Conservation (phyloP, 2,329 filamentous ascomycete species). For the Aspergillus arachidicola region DNA sequence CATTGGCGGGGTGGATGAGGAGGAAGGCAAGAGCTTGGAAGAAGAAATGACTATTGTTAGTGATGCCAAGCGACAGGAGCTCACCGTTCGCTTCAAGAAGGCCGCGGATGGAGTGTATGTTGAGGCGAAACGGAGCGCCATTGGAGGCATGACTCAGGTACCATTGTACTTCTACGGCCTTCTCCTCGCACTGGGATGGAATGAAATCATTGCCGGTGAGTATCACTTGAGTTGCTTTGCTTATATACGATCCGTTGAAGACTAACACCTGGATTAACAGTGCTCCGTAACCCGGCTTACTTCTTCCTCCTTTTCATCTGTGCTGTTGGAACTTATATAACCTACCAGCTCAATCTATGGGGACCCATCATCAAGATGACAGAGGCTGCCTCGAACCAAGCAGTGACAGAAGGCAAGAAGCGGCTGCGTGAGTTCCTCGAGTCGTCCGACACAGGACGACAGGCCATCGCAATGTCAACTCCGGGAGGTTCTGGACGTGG, state of each 20-base stretch:
- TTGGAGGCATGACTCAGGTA: slow-evolving; percentile 91
- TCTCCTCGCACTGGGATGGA: slow-evolving; percentile 93
- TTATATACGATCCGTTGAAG: background rate
- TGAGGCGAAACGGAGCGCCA: slow-evolving; percentile 94
- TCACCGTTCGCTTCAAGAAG: slow-evolving; percentile 96
- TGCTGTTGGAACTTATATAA: slow-evolving; percentile 78
- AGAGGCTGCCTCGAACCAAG: slow-evolving; percentile 84
- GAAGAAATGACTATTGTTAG: slow-evolving; percentile 96
- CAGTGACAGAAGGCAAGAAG: slow-evolving; percentile 87
- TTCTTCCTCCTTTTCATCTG: slow-evolving; percentile 84
- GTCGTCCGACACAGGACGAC: slow-evolving; percentile 78
- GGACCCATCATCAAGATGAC: slow-evolving; percentile 95
- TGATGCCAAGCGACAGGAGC: slow-evolving; percentile 85
- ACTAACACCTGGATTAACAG: slow-evolving; percentile 50
- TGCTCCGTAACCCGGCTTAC: slow-evolving; percentile 89
- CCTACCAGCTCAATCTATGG: slow-evolving; percentile 91
- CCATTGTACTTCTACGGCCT: slow-evolving; percentile 93
- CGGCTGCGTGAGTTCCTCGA: slow-evolving; percentile 87
- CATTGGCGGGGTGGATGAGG: slow-evolving; percentile 92
- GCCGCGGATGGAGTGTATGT: slow-evolving; percentile 97
- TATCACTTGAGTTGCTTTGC: slow-evolving; percentile 13
- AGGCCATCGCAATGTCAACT: slow-evolving; percentile 76
- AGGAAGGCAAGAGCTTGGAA: slow-evolving; percentile 89
- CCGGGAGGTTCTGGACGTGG: slow-evolving; percentile 33
- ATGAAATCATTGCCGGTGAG: slow-evolving; percentile 92